Conservation (phyloP, 2,329 filamentous ascomycete species). For the Metarhizium album region DNA sequence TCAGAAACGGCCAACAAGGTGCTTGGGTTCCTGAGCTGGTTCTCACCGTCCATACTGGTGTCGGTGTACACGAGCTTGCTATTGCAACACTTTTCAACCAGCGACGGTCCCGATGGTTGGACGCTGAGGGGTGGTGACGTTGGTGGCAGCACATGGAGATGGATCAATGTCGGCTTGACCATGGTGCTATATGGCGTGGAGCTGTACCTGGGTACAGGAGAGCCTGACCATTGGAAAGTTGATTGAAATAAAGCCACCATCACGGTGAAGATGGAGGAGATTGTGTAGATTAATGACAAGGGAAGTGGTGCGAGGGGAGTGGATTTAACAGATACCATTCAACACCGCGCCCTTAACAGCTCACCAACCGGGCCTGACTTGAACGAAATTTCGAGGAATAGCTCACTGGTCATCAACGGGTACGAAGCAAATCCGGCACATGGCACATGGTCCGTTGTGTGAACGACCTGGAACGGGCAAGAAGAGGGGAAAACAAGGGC, state of each 20-base stretch:
- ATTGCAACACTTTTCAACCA: conserved; percentile 87
- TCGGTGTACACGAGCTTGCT: conserved; percentile 92
- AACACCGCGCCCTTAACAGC: background rate
- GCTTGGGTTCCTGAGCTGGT: conserved; percentile 80
- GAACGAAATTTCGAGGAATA: background rate
- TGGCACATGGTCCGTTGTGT: background rate
- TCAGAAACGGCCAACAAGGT: conserved; percentile 71
- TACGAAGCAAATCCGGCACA: background rate
- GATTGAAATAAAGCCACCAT: conserved; percentile 48
- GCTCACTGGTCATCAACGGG: background rate
- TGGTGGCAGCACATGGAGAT: conserved; percentile 81
- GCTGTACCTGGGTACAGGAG: conserved; percentile 73
- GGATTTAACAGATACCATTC: background rate
- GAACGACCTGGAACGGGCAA: background rate
- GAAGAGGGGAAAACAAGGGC: background rate
- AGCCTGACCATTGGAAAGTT: conserved; percentile 90
- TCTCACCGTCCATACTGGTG: conserved; percentile 87
- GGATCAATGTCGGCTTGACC: conserved; percentile 83
- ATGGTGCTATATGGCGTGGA: conserved; percentile 88
- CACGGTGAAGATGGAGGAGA: background rate
- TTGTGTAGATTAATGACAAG: background rate
- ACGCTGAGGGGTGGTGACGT: conserved; percentile 68
- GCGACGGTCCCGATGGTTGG: conserved; percentile 65
- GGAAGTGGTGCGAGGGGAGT: background rate
- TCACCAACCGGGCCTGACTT: background rate